Base-by-base conservation (phyloP, 1,139 yeast species). In the Protomyces lactucae-debilis region DNA sequence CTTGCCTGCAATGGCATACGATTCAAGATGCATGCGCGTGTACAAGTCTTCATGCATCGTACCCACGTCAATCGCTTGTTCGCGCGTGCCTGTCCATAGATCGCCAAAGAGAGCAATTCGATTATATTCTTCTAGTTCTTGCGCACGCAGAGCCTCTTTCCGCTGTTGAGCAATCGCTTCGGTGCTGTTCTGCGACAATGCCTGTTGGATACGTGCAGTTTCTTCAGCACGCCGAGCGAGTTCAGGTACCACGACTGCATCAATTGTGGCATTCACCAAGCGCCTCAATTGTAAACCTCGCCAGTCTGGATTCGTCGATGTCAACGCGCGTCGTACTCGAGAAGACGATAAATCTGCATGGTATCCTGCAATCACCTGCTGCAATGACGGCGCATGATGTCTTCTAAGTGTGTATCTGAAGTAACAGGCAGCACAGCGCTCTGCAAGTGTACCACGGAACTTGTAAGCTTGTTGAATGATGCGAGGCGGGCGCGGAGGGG, bases 201-300 rank as follows among this genome's bases (percentile, higher is more conserved):
- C 45, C 12, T 52, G 43, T 52, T 55, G 54, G n/a, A 59, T 43
- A 14, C 45, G 39, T 37, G 10, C 21, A 9, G 43, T 52, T 40
- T 52, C 57, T 16, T 16, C 43, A 9, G 25, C 52, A 4, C 63
- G 56, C n/a, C 63, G 28, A 16, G 39, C 35, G 14, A 59, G 40
- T 28, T 59, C 63, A 16, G 63, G 63, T 3, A 59, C 43, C 14
- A 59, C 63, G 28, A 45, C 23, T 10, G 23, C n/a, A 28, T 59
- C 63, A 12, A 59, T 52, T 0, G 63, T 55, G 14, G 21, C 51
- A 45, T 59, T 59, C 10, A 59, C 57, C 57, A 55, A 39, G 14
- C 35, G 52, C 3, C 53, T 12, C 3, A 59, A 35, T 18, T 43
- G 39, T 52, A 21, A n/a, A 6, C 55, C 36, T 45, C 35, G 39